These are phyloP conservation scores for Prunus mira DNA, from an alignment of 306 rosid genomes.

Conservation along the genomic window DNA sequence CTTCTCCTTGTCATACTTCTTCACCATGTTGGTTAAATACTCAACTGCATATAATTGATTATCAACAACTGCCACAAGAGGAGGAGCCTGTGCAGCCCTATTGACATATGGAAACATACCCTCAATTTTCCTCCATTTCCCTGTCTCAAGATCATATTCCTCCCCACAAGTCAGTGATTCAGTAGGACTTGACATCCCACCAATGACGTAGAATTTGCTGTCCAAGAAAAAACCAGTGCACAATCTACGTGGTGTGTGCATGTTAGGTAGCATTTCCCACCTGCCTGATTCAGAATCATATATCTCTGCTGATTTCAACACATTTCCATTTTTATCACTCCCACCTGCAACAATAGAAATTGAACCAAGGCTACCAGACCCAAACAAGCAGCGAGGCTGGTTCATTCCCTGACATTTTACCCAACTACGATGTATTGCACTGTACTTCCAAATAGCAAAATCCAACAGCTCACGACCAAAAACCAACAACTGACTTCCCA, in stretches of 20 bases:
- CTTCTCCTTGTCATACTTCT: conserved; percentile 71
- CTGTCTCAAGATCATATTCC: conserved; percentile 72
- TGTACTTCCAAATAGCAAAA: conserved; percentile 90
- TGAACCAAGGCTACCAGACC: conserved; percentile 78
- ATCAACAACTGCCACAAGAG: conserved; percentile 91
- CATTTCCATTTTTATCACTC: conserved; percentile 69
- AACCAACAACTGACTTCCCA: conserved; percentile 74
- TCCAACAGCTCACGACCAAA: conserved; percentile 83
- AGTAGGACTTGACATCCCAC: conserved; percentile 80
- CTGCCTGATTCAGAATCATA: conserved; percentile 64
- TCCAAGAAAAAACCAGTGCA: conserved; percentile 94
- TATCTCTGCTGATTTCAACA: conserved; percentile 69
- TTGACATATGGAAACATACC: conserved; percentile 83
- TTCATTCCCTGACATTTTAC: conserved; percentile 74
- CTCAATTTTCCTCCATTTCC: conserved; percentile 74
- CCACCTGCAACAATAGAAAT: conserved; percentile 89
- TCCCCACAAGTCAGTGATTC: conserved; percentile 85
- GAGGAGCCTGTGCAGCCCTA: conserved; percentile 85
- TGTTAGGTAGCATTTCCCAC: conserved; percentile 75
- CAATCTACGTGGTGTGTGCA: conserved; percentile 81
- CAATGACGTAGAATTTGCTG: conserved; percentile 80
- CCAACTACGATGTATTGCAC: conserved; percentile 54
- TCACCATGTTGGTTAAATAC: conserved; percentile 83
- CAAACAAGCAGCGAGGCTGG: conserved; percentile 90
- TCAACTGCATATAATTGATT: conserved; percentile 78